A percentile compares a stretch with the other conserved stretches of the same genome.
Conservation (phyloP, 257 asterid genomes). For the Coffea canephora region DNA sequence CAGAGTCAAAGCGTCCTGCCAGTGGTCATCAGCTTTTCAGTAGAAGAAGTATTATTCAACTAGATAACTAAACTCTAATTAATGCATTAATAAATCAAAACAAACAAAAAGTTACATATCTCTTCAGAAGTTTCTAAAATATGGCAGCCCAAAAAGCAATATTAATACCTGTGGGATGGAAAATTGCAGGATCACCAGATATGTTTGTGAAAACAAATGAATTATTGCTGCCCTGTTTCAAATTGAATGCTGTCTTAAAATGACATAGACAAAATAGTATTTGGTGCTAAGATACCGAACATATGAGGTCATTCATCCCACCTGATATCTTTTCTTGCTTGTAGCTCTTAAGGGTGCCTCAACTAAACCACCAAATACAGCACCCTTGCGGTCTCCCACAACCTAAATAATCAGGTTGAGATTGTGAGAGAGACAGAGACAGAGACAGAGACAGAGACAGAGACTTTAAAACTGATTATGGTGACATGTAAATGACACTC, state of each 20-base stretch:
- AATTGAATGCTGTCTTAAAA: conserved; percentile 18
- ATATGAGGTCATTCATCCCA: conserved; percentile 22
- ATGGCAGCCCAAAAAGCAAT: not conserved
- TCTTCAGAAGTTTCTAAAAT: not conserved
- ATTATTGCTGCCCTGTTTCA: conserved; percentile 60
- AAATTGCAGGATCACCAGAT: conserved; percentile 69
- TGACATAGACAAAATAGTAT: conserved; percentile 5
- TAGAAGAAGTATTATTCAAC: not conserved
- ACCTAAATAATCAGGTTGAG: conserved; percentile 42
- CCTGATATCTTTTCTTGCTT: conserved; percentile 83
- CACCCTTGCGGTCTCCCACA: conserved; percentile 88
- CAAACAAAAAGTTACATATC: not conserved
- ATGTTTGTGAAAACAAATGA: conserved; percentile 77
- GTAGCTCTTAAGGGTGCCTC: conserved; percentile 85
- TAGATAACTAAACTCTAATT: not conserved
- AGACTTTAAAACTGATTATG: not conserved
- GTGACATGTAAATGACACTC: not conserved
- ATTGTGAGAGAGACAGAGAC: not conserved
- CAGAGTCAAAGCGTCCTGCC: not conserved
- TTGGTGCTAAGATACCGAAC: not conserved
- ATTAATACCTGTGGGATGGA: conserved; percentile 71
- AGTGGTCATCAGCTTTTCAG: not conserved
- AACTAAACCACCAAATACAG: conserved; percentile 92
- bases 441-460: not conserved
- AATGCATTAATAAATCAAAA: not conserved